Evolutionary conservation across 108 stramenopile species (phyloP), one percentile per base, ranked within the genome.

Genomic region (Pinguiococcus pyrenoidosus): DNA sequence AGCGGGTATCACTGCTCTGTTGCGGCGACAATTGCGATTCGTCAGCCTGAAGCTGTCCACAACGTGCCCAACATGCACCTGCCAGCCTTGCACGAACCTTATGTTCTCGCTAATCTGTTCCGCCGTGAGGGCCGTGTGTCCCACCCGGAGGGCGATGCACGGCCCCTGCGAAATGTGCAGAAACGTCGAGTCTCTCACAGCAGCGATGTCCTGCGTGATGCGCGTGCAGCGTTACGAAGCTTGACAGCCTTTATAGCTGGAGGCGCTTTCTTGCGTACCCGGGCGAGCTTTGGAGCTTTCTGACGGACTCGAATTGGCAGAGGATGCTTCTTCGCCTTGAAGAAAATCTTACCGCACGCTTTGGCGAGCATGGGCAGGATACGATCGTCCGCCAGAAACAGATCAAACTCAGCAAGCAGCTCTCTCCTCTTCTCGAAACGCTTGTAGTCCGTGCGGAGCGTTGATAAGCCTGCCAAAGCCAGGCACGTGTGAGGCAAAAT

Each of bases 341-440:
- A 80, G 68, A 92, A 92, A 22, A 72, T 72, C 59, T 76, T 84
- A 17, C 90, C 90, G n/a, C 89, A 56, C 24, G 79, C 71, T 62
- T 82, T 84, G 10, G 69, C 63, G 55, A 92, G 59, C 85, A 92
- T 88, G 55, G 90, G 90, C 41, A 92, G 66, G 47, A 92, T 92
- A 16, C 90, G 79, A 68, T 92, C 90, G 56, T 92, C 90, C 17
- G 82, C 83, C 55, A 92, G 78, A 68, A 92, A 92, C 22, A 87
- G 37, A 43, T 83, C 83, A 53, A 75, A 88, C 44, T 69, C 58
- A 12, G 41, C 25, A 24, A 87, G 37, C 3, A 92, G 63, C 36
- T 79, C 62, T 23, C 90, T 68, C 37, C 79, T 77, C 46, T 89
- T 81, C 21, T 78, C 57, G 68, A 59, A 89, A 1, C 51, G 46